Evolutionary conservation across 2,329 filamentous ascomycete species (phyloP).

Genomic region (Neurospora sp.): DNA sequence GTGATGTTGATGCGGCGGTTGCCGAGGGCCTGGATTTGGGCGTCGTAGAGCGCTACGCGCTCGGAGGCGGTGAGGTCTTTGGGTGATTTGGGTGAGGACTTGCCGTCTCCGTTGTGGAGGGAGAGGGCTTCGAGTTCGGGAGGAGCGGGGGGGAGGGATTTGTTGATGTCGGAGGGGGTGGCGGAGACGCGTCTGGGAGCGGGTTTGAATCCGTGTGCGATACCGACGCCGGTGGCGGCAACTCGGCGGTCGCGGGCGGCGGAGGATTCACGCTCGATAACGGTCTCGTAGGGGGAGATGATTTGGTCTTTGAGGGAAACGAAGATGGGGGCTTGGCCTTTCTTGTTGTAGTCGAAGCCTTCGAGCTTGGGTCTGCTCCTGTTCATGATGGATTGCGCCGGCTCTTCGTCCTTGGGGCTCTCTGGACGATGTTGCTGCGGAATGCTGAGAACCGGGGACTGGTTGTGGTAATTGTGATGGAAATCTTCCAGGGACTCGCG

Average conservation of each 20-base stretch:
- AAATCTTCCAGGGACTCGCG: slow-evolving; percentile 26
- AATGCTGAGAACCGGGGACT: slow-evolving; percentile 27
- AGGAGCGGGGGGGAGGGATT: slow-evolving; percentile 52
- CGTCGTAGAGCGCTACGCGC: slow-evolving; percentile 57
- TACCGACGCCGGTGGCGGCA: slow-evolving; percentile 3
- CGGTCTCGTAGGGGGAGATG: slow-evolving; percentile 19
- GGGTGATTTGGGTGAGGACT: slow-evolving; percentile 8
- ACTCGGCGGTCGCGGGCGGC: slow-evolving; percentile 9
- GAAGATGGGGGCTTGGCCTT: slow-evolving; percentile 20
- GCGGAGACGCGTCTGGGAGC: slow-evolving; percentile 21
- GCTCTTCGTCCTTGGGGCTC: slow-evolving; percentile 21
- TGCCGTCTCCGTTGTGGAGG: slow-evolving; percentile 19
- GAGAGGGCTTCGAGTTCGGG: slow-evolving; percentile 31
- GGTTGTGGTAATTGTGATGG: slow-evolving; percentile 16
- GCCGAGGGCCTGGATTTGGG: slow-evolving; percentile 53
- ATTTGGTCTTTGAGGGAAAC: slow-evolving; percentile 27
- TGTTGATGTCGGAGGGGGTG: slow-evolving; percentile 32
- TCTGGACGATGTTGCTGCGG: slow-evolving; percentile 10
- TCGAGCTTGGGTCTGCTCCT: slow-evolving; percentile 27
- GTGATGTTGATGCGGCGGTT: slow-evolving; percentile 64
- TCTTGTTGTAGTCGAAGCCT: slow-evolving; percentile 17
- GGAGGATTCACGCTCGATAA: slow-evolving; percentile 5
- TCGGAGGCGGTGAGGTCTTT: slow-evolving; percentile 34
- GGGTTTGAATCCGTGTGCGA: slow-evolving; percentile 4
- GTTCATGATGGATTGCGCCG: slow-evolving; percentile 27